Evolutionary conservation across 306 rosid species (phyloP).

Genomic region (Vigna nakashimae): DNA sequence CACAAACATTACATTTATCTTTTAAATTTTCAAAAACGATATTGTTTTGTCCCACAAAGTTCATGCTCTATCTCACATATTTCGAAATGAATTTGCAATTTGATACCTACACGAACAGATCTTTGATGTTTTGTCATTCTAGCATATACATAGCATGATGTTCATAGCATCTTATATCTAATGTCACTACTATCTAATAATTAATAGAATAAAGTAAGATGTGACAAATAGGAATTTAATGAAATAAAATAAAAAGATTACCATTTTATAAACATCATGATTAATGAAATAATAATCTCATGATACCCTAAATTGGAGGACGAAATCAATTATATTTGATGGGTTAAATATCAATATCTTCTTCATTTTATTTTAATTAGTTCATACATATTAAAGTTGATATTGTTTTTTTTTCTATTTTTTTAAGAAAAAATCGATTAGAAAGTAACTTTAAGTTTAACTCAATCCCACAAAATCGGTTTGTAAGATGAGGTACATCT

Average conservation of each 20-base stretch:
- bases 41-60: neutral
- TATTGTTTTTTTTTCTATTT: too few relatives aligned
- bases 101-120: neutral
- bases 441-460: too few relatives aligned
- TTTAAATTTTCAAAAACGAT: neutral
- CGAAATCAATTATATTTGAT: too few relatives aligned
- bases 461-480: too few relatives aligned
- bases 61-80: neutral
- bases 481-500: fast-evolving
- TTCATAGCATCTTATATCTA: neutral
- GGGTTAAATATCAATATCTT: too few relatives aligned
- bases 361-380: too few relatives aligned
- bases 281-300: too few relatives aligned
- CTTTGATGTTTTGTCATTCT: neutral
- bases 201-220: neutral
- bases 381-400: too few relatives aligned
- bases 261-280: too few relatives aligned
- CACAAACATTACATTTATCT: neutral
- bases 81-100: neutral
- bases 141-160: neutral
- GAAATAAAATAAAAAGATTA: too few relatives aligned
- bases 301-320: too few relatives aligned
- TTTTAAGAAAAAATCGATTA: too few relatives aligned
- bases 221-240: neutral
- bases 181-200: neutral